These are phyloP conservation scores for Platanus orientalis DNA, from an alignment of 164 flowering plant species.

Conservation along the genomic window DNA sequence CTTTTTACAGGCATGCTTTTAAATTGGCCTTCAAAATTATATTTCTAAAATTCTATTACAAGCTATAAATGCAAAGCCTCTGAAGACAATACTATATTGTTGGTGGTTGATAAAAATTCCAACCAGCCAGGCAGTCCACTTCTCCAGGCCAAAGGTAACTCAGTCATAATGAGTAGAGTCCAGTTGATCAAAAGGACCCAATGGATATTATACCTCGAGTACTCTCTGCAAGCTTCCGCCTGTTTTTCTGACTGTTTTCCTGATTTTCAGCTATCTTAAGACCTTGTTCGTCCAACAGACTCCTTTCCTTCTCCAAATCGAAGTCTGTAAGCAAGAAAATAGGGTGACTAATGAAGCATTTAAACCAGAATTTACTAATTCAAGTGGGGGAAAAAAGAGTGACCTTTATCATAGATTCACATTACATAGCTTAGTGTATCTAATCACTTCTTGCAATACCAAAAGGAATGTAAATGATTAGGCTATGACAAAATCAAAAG, in stretches of 20 bases:
- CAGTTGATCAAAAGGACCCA: neutral
- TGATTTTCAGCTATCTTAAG: conserved; percentile 95
- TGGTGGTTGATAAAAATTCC: neutral
- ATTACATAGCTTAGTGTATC: neutral
- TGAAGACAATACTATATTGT: neutral
- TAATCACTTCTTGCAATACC: neutral
- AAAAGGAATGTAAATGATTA: neutral
- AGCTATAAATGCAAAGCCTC: neutral
- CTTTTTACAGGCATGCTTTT: neutral
- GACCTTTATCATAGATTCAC: neutral
- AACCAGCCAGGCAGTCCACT: neutral
- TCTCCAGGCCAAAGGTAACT: conserved; percentile 1
- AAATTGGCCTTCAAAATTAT: neutral
- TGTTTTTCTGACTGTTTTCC: conserved; percentile 92
- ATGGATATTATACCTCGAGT: conserved; percentile 63
- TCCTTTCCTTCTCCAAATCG: conserved; percentile 91
- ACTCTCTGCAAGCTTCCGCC: conserved; percentile 96
- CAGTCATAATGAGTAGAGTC: neutral
- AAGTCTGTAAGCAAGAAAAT: conserved; percentile 49
- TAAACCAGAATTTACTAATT: neutral
- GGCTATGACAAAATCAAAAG: neutral
- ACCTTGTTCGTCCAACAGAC: conserved; percentile 90
- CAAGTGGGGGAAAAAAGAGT: neutral
- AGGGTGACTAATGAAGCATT: conserved; percentile 1
- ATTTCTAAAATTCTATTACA: neutral